phyloP scores from a whole-genome alignment of 2,329 filamentous ascomycete genomes.

The Chaetomium sp. region DNA sequence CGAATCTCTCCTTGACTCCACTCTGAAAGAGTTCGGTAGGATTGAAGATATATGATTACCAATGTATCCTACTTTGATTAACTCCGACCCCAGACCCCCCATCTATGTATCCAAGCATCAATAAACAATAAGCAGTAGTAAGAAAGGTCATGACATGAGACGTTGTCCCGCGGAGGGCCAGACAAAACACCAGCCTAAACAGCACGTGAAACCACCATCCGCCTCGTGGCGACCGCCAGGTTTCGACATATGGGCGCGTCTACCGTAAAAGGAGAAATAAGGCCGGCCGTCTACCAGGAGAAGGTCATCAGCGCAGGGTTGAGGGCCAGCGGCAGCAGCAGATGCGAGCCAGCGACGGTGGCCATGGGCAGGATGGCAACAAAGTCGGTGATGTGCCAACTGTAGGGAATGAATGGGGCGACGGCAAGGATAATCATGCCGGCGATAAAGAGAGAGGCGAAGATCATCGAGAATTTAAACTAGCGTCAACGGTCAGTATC shows the following conservation, averaged over 20 bases:
- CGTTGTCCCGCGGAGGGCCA: background rate
- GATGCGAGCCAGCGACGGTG: constrained; percentile 68
- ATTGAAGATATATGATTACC: constrained; percentile 1
- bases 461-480: constrained; percentile 74
- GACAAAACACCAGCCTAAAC: constrained; percentile 8
- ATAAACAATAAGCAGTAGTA: constrained; percentile 1
- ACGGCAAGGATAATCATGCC: constrained; percentile 67
- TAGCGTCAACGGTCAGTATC: constrained; percentile 34
- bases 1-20: background rate
- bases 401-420: constrained; percentile 64
- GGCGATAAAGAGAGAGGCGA: constrained; percentile 59
- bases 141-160: constrained; percentile 17
- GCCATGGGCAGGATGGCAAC: constrained; percentile 77
- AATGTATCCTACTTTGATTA: constrained; percentile 1
- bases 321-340: constrained; percentile 70
- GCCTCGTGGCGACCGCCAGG: background rate
- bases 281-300: constrained; percentile 59
- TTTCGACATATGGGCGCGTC: background rate
- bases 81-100: background rate
- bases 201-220: background rate
- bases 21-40: background rate
- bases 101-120: constrained; percentile 12
- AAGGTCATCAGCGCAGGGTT: constrained; percentile 83
- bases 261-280: background rate
- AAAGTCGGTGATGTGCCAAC: constrained; percentile 69